Evolutionary conservation across 768 basidiomycete genomes (phyloP), one percentile per base, ranked within the genome.

Genomic region (Lactarius deliciosus): DNA sequence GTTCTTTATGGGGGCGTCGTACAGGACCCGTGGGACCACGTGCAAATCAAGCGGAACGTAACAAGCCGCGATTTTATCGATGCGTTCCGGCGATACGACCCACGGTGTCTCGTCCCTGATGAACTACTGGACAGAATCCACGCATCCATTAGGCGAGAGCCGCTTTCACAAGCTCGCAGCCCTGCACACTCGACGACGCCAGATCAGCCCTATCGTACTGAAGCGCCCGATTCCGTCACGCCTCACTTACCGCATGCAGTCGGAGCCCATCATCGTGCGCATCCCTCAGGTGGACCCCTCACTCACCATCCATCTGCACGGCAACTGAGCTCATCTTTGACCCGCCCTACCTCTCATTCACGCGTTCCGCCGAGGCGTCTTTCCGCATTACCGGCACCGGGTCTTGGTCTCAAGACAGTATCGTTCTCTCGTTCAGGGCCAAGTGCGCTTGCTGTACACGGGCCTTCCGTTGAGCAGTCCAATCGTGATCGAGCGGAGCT

Each of bases 261-360:
- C 94, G 1, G 94, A 97, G 64, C 87, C 89, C 13, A 88, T 98
- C 73, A 85, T 90, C 58, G 82, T 99, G 69, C 87, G 90, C 40
- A 88, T 99, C 45, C 91, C 94, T 16, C 86, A 89, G 60, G 81
- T 88, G 5, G 97, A 99, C 75, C 83, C 91, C n/a, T 79, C 86
- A 38, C 85, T 99, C 68, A 82, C 80, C 25, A 90, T 99, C 72
- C 86, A 92, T 72, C 81, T 98, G 18, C 85, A 87, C 64, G 96
- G 97, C 10, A 90, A 94, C 73, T n/a, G 94, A 93, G 70, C 80
- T 98, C 60, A 79, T 83, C 41, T 97, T 97, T 74, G 94, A 98
- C 68, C 96, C 96, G 3, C 85, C 91, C 0, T 79, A 88, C 36
- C 83, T 99, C 13, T 87, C 81, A 32, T 99, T 98, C 73, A 77